phyloP scores from a whole-genome alignment of 495 filamentous ascomycete species.

The Penicillium atrosanguineum region DNA sequence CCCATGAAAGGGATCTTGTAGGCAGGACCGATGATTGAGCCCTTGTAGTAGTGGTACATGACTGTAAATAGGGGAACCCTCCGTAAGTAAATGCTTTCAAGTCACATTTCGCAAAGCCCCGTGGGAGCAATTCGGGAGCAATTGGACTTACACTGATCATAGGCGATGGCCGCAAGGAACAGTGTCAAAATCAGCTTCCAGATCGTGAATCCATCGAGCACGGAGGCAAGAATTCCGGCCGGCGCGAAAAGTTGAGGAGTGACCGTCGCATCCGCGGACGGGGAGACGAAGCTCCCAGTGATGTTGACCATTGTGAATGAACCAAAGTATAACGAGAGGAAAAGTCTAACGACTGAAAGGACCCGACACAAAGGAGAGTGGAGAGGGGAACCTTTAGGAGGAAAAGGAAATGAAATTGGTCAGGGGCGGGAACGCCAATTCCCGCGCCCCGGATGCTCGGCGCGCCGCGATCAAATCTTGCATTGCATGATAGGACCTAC shows the following conservation, averaged over 20 bases:
- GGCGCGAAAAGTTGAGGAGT: conserved; percentile 44
- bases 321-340: conserved; percentile 1
- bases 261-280: conserved; percentile 64
- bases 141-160: conserved; percentile 74
- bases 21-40: conserved; percentile 74
- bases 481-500: neutral
- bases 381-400: conserved; percentile 7
- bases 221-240: conserved; percentile 38
- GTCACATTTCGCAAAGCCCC: conserved; percentile 3
- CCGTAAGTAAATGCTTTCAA: neutral
- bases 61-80: conserved; percentile 48
- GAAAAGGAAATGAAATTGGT: conserved; percentile 18
- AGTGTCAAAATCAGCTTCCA: conserved; percentile 66
- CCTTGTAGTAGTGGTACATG: conserved; percentile 83
- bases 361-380: conserved; percentile 7
- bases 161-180: conserved; percentile 67
- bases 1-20: conserved; percentile 95
- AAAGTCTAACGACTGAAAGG: conserved; percentile 4
- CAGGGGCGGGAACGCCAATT: conserved; percentile 28
- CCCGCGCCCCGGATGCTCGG: conserved; percentile 9
- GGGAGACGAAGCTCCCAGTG: conserved; percentile 75
- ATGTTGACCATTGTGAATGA: conserved; percentile 51
- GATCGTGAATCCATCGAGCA: conserved; percentile 55
- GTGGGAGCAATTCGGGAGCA: neutral
- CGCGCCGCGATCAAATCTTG: neutral